phyloP scores from a whole-genome alignment of 768 basidiomycete species.

The Porphyrellus cyaneotinctus region DNA sequence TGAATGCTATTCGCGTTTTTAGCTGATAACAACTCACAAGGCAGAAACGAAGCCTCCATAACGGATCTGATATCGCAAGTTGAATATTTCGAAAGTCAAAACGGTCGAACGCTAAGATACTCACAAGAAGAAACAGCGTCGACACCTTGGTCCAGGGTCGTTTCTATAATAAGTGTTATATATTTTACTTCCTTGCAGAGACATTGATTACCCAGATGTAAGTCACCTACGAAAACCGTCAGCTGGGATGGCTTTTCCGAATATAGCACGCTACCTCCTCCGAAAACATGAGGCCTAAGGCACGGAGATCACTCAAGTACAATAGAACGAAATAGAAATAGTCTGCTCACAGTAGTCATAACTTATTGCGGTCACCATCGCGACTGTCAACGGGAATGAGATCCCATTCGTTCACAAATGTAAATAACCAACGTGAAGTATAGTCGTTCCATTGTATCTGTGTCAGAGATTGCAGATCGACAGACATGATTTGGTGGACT shows the following conservation, averaged over 20 bases:
- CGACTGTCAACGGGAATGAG: not conserved
- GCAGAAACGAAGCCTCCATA: not conserved
- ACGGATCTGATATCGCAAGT: conserved; percentile 2
- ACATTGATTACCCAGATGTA: conserved; percentile 1
- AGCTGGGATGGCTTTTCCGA: not conserved
- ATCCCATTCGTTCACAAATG: not conserved
- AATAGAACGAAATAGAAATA: not conserved
- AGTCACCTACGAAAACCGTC: not conserved
- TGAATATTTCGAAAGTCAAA: too few species aligned
- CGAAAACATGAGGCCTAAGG: conserved; percentile 1
- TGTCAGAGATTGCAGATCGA: too few species aligned
- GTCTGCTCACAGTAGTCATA: not conserved
- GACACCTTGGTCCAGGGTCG: conserved; percentile 3
- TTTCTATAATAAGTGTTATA: not conserved
- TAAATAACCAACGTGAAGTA: not conserved
- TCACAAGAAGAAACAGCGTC: not conserved
- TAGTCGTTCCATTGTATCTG: not conserved
- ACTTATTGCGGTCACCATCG: not conserved
- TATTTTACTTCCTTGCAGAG: not conserved
- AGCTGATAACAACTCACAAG: not conserved
- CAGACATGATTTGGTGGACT: too few species aligned
- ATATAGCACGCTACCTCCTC: not conserved
- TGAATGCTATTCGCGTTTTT: too few species aligned
- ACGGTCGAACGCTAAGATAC: not conserved
- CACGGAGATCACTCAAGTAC: not conserved